Base-by-base conservation (phyloP, 768 basidiomycete genomes). In the Myochromella boudieri region DNA sequence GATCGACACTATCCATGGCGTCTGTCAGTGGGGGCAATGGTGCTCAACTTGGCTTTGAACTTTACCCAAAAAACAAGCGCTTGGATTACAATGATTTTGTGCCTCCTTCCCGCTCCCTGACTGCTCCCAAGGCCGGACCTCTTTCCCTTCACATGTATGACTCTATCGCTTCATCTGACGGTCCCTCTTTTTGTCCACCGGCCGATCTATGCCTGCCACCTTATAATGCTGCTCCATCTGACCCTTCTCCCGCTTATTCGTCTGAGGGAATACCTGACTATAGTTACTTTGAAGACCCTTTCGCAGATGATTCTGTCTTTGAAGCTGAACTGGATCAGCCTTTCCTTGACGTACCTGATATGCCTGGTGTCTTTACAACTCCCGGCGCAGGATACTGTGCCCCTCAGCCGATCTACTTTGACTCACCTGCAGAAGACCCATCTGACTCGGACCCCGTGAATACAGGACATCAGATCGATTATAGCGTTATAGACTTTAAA, bases 371-470 rank as follows among this genome's bases (percentile, higher is more conserved):
- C 24, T 81, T 71, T 54, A 62, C 68, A n/a, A 77, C 75, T 38
- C 81, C 82, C 28, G 78, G 78, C 20, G 78, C 78, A 28, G 66
- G 55, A 24, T 68, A 62, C 46, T 55, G 40, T 58, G 54, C 57
- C 32, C 63, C 65, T 37, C 64, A 52, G 18, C 60, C 68, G 12
- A 57, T 77, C 26, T 76, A 78, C 60, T 77, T 78, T 53, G 76
- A 80, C 56, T 77, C 75, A 2, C 77, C 77, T 1, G 66, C 68
- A 24, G 76, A 80, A 48, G 76, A 78, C 51, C 75, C 75, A 28
- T 70, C 73, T 24, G 68, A 68, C 53, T 68, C 71, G 53, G 63
- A 63, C 43, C 51, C 66, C 24, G 60, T 71, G 28, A 60, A 68
- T 20, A 40, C 54, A 34, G 57, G 57, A 38, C 73, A 68, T 50